Evolutionary conservation across 2,329 filamentous ascomycete genomes (phyloP).

Genomic region (Clarireedia sp.): DNA sequence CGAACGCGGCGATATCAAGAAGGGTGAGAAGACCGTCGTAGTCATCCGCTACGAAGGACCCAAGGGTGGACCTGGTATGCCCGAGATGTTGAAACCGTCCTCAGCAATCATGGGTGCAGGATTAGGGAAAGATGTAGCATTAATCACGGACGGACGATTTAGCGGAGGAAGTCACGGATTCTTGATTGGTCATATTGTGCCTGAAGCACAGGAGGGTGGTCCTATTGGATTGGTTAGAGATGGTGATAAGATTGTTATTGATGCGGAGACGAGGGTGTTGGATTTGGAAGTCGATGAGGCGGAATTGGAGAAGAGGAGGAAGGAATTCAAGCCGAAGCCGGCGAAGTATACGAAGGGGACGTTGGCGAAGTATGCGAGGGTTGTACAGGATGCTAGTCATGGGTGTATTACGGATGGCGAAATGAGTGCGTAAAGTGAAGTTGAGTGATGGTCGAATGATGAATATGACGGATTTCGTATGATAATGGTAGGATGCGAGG

Average conservation of each 20-base stretch:
- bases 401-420: slow-evolving; percentile 49
- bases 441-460: too few relatives aligned
- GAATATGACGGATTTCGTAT: too few relatives aligned
- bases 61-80: slow-evolving; percentile 68
- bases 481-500: too few relatives aligned
- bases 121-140: slow-evolving; percentile 59
- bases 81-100: slow-evolving; percentile 64
- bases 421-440: not conserved
- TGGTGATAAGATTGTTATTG: slow-evolving; percentile 52
- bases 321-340: slow-evolving; percentile 44
- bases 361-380: slow-evolving; percentile 48
- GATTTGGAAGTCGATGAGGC: slow-evolving; percentile 42
- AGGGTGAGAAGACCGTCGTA: slow-evolving; percentile 69
- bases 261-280: slow-evolving; percentile 47
- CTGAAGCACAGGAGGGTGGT: slow-evolving; percentile 52
- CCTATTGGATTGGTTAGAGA: slow-evolving; percentile 51
- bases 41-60: slow-evolving; percentile 69
- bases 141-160: slow-evolving; percentile 64
- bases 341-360: slow-evolving; percentile 52
- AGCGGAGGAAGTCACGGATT: slow-evolving; percentile 53
- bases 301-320: slow-evolving; percentile 35
- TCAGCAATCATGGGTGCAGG: slow-evolving; percentile 68
- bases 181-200: slow-evolving; percentile 54
- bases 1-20: slow-evolving; percentile 60
- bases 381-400: slow-evolving; percentile 49